Evolutionary conservation across 1,139 yeast species (phyloP), one percentile per base, ranked within the genome.

Genomic region (Saccharomyces pastorianus): DNA sequence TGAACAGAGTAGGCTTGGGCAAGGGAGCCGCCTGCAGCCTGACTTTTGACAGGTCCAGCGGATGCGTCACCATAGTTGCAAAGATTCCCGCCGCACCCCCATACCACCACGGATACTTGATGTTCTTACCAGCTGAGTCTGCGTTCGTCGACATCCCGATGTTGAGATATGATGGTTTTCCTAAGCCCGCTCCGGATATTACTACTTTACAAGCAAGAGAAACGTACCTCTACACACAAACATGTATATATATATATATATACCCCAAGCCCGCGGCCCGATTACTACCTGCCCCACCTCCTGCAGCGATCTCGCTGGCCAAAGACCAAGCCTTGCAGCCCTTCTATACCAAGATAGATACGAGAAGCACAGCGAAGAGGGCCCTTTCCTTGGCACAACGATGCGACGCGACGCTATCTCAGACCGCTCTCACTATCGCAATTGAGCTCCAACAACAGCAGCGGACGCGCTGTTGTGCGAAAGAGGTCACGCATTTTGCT

Each of bases 1-100:
- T 75, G 9, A 78, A 68, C 62, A 88, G 75, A 0, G 84, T 76
- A 56, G 82, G 84, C 31, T 86, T 81, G 54, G 88, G 80, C 52
- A 75, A 71, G 4, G 79, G 64, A 1, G 95, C 90, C 8, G 65
- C 61, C 53, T 91, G 98, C 47, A 91, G 74, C 55, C 96, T 75
- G 9, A 89, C 80, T 70, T 91, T 91, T 58, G 91, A 73, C 54
- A 91, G 76, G 67, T 91, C 98, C 41, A 91, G 72, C 0, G 98
- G 98, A 67, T 91, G 98, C 51, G 93, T 84, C 7, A 85, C 72
- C 9, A 87, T 46, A 48, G 61, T 58, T 0, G 88, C 88, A 47
- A 78, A 76, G 77, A 81, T 81, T 58, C 87, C 83, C 13, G 87
- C 81, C n/a, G 81, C 84, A 52, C 85, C 83, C 47, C 84, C 83